Conservation (phyloP, 148 eudicot species). For the Spergularia bocconei region DNA sequence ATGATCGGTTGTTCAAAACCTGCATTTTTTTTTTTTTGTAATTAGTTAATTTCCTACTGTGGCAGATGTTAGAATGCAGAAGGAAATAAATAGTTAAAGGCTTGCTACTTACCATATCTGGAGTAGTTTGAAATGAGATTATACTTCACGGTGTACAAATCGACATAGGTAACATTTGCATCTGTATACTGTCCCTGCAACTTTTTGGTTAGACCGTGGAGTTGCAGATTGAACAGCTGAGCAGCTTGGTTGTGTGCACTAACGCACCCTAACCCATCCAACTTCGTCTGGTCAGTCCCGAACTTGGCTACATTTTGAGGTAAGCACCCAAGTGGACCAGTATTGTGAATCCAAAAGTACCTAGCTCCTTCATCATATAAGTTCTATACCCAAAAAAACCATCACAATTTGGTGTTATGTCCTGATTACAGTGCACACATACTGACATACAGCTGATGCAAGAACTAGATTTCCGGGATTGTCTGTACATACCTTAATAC, state of each 20-base stretch:
- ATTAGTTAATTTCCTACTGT: neutral
- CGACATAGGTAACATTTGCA: conserved; percentile 73
- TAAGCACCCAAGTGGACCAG: conserved; percentile 93
- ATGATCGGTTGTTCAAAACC: conserved; percentile 79
- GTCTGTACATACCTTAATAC: conserved; percentile 45
- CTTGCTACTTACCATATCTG: conserved; percentile 59
- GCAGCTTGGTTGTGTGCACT: conserved; percentile 84
- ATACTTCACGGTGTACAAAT: conserved; percentile 72
- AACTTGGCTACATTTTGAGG: conserved; percentile 68
- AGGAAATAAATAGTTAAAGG: neutral
- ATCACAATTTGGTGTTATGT: neutral
- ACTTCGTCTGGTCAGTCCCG: conserved; percentile 66
- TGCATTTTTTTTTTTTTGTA: conserved; percentile 24
- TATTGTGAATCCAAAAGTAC: conserved; percentile 92
- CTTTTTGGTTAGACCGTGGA: conserved; percentile 66
- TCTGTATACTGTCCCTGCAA: conserved; percentile 63
- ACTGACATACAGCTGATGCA: neutral
- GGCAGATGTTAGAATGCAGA: neutral
- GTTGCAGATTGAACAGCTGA: conserved; percentile 74
- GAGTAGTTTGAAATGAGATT: conserved; percentile 78
- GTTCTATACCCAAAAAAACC: conserved; percentile 33
- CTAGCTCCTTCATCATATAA: conserved; percentile 82
- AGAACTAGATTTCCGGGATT: neutral
- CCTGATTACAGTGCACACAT: neutral
- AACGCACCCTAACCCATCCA: conserved; percentile 80